Percentiles rank a stretch among this genome's conserved stretches.
Evolutionary conservation across 352 stramenopile species (phyloP).

Genomic region (Phytophthora sp.): DNA sequence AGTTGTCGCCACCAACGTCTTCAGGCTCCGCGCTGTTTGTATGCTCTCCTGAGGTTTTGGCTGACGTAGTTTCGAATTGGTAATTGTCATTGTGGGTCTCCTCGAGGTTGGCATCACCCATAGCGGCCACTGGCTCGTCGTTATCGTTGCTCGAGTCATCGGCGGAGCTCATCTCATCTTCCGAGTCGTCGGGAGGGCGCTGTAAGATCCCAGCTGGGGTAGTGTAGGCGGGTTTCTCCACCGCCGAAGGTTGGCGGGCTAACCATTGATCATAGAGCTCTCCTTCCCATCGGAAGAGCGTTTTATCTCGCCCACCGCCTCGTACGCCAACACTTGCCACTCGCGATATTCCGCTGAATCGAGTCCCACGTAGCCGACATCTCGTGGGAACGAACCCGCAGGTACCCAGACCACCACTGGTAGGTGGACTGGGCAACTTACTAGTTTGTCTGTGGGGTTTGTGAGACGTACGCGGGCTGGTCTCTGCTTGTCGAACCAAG

Average conservation of each 20-base stretch:
- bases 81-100: no score
- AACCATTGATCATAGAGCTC: neutral
- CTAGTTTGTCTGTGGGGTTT: neutral
- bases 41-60: no score
- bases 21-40: no score
- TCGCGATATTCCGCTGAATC: neutral
- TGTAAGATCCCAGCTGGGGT: no score
- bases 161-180: neutral
- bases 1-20: no score
- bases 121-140: no score
- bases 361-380: neutral
- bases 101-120: no score
- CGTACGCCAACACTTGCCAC: conserved; percentile 4
- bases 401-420: conserved; percentile 1
- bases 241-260: neutral
- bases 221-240: neutral
- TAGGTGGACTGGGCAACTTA: neutral
- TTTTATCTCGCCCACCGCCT: neutral
- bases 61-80: no score
- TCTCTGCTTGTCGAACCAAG: neutral
- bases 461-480: neutral
- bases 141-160: neutral
- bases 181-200: no score
- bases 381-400: neutral
- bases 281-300: neutral